phyloP scores from a whole-genome alignment of 1,284 basidiomycete genomes.

The Ustilago bromivora region DNA sequence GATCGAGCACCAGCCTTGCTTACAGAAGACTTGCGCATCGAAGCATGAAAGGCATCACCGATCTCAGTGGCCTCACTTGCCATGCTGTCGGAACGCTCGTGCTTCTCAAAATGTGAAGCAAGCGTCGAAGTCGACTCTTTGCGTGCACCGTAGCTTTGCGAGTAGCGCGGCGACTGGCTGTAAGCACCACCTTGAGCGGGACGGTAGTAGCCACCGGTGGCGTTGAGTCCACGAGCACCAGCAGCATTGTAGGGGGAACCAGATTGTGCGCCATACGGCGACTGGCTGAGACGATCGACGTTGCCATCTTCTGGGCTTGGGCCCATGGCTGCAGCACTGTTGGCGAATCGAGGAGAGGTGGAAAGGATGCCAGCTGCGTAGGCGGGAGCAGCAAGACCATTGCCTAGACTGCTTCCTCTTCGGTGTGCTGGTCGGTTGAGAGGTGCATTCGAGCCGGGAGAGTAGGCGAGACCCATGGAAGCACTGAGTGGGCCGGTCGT shows the following conservation, averaged over 20 bases:
- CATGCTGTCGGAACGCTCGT: constrained; percentile 56
- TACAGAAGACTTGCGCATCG: constrained; percentile 26
- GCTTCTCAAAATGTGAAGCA: constrained; percentile 49
- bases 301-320: constrained; percentile 28
- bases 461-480: constrained; percentile 57
- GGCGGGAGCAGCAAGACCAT: constrained; percentile 48
- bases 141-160: constrained; percentile 38
- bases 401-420: constrained; percentile 53
- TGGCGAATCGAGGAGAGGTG: constrained; percentile 47
- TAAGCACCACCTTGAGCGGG: constrained; percentile 36
- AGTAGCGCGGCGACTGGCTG: constrained; percentile 47
- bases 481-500: constrained; percentile 53
- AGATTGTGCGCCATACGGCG: constrained; percentile 35
- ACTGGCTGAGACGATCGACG: constrained; percentile 37
- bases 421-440: constrained; percentile 48
- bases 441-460: constrained; percentile 53
- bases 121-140: constrained; percentile 42
- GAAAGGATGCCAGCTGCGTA: constrained; percentile 46
- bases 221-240: constrained; percentile 34
- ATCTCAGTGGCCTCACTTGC: constrained; percentile 51
- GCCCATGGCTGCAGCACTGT: constrained; percentile 15
- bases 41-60: constrained; percentile 23
- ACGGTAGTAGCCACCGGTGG: constrained; percentile 39
- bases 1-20: constrained; percentile 27
- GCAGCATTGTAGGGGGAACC: constrained; percentile 39